Conservation (phyloP, 2,329 filamentous ascomycete species). For the Nothophoma quercina region DNA sequence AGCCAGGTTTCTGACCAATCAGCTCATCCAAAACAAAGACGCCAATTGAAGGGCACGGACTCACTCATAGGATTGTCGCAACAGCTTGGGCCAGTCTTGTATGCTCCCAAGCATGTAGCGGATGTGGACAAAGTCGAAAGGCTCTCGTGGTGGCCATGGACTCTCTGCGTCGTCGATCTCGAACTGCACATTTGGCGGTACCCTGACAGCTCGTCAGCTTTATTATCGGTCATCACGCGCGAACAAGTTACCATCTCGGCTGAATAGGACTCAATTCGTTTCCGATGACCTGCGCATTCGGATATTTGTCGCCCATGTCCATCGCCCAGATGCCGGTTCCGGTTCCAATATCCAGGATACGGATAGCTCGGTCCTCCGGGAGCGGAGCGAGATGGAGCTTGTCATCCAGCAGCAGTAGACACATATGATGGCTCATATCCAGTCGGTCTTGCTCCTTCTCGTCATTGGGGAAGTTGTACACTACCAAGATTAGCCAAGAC, state of each 20-base stretch:
- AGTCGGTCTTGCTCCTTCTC: constrained; percentile 53
- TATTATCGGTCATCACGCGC: neutral
- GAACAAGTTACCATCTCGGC: constrained; percentile 47
- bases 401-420: constrained; percentile 42
- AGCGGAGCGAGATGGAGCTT: constrained; percentile 39
- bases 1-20: constrained; percentile 42
- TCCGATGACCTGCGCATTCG: constrained; percentile 47
- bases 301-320: constrained; percentile 38
- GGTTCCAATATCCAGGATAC: constrained; percentile 44
- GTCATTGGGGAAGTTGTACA: constrained; percentile 54
- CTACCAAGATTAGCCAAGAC: constrained; percentile 5
- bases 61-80: constrained; percentile 55
- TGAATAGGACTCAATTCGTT: constrained; percentile 60
- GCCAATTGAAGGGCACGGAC: neutral
- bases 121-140: constrained; percentile 56
- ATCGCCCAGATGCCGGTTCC: constrained; percentile 51
- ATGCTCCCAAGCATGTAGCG: constrained; percentile 56
- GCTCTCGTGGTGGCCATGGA: constrained; percentile 49
- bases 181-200: constrained; percentile 57
- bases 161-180: constrained; percentile 57
- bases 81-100: constrained; percentile 57
- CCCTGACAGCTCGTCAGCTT: constrained; percentile 29
- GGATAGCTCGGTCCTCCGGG: constrained; percentile 37
- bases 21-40: neutral
- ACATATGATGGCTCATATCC: constrained; percentile 53